These are phyloP conservation scores for Pyrus betulifolia DNA, from an alignment of 306 rosid species.

Conservation along the genomic window DNA sequence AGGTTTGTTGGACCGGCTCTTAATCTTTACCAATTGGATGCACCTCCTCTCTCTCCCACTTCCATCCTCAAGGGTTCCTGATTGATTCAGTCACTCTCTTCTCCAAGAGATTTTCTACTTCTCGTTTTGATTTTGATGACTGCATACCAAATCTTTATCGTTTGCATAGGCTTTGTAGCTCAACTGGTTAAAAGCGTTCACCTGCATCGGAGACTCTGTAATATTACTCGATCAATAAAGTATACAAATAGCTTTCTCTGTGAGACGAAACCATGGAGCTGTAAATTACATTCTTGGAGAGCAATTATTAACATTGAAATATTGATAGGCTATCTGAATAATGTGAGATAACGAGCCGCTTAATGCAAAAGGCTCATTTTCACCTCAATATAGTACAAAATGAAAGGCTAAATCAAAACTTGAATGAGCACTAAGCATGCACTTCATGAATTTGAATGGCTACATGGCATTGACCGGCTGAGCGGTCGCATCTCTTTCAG, in stretches of 20 bases:
- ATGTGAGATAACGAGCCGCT: slow-evolving; percentile 18
- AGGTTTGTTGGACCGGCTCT: slow-evolving; percentile 91
- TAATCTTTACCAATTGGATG: slow-evolving; percentile 79
- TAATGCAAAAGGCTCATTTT: slow-evolving; percentile 8
- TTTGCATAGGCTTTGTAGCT: background rate
- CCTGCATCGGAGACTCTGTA: background rate
- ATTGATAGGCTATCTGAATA: background rate
- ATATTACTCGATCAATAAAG: slow-evolving; percentile 8
- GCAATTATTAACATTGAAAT: background rate
- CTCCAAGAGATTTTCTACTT: background rate
- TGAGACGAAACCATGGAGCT: slow-evolving; percentile 8
- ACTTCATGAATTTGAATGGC: slow-evolving; percentile 14
- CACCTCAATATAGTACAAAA: slow-evolving; percentile 21
- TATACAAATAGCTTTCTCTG: slow-evolving; percentile 8
- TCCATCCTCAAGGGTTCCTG: slow-evolving; percentile 56
- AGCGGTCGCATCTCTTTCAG: slow-evolving; percentile 42
- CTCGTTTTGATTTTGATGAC: background rate
- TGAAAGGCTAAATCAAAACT: slow-evolving; percentile 19
- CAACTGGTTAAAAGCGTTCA: background rate
- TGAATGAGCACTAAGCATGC: slow-evolving; percentile 19
- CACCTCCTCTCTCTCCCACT: slow-evolving; percentile 60
- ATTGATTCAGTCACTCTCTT: background rate
- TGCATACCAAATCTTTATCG: background rate
- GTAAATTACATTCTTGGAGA: slow-evolving; percentile 21
- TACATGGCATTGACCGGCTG: slow-evolving; percentile 58